A percentile compares a stretch with the other conserved stretches of the same genome.
phyloP scores from a whole-genome alignment of 1,139 yeast species.

The Saccharomyces hybrid region DNA sequence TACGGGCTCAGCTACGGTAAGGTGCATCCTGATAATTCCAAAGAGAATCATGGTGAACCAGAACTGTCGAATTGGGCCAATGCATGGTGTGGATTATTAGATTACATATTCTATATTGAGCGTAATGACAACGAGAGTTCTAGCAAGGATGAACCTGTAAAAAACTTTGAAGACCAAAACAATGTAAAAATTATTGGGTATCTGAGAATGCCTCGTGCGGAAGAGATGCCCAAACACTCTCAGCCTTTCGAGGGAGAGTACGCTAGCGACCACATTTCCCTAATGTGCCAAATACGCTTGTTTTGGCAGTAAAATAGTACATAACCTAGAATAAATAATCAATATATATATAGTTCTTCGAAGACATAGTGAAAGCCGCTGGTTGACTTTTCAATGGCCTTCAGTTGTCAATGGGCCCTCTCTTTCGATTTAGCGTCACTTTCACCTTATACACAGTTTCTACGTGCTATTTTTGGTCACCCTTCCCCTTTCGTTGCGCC shows the following conservation, averaged over 20 bases:
- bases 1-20: constrained; percentile 56
- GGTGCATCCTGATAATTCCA: constrained; percentile 57
- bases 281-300: constrained; percentile 34
- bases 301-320: background rate
- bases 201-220: constrained; percentile 56
- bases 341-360: background rate
- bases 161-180: constrained; percentile 34
- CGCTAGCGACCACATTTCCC: constrained; percentile 79
- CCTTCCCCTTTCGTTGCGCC: constrained; percentile 1
- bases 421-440: background rate
- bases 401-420: background rate
- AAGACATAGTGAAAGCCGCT: background rate
- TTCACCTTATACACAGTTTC: background rate
- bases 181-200: constrained; percentile 43
- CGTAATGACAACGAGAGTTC: constrained; percentile 37
- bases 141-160: constrained; percentile 32
- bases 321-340: background rate
- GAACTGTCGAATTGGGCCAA: constrained; percentile 80
- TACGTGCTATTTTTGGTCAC: background rate
- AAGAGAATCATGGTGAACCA: constrained; percentile 57
- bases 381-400: background rate
- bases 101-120: constrained; percentile 59
- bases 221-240: constrained; percentile 66
- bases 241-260: constrained; percentile 73
- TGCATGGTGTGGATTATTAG: constrained; percentile 73